Base-by-base conservation (phyloP, 2,329 filamentous ascomycete genomes). In the Fusarium napiforme region DNA sequence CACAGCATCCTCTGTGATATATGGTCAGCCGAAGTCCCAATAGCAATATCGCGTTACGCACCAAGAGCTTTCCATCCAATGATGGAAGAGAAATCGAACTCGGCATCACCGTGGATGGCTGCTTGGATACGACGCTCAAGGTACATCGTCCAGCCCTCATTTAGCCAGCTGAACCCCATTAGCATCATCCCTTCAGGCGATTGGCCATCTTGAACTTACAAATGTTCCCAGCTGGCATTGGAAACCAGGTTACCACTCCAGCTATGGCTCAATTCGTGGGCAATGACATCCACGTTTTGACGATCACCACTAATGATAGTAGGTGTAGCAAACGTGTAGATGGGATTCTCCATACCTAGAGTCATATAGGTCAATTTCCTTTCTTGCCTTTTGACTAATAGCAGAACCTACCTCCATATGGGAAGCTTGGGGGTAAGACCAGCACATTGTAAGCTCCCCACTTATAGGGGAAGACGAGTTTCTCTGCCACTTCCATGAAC, bases 391-490 rank as follows among this genome's bases (percentile, higher is more conserved):
- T n/a, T n/a, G 14, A 34, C 4, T 16, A 16, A 14, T 45, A 21
- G 26, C 15, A 45, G 47, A 68, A 81, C 88, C 84, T 84, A 83
- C 92, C 93, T 78, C 94, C 94, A 77, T 96, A 97, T 0, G 94
- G 94, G 81, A 97, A 98, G 75, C 93, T 96, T 2, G 94, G 93
- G 8, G 96, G 96, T 37, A 98, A 86, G 8, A 98, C 92, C 28
- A 98, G 86, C 15, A 97, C 93, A 75, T 98, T 98, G 86, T 98
- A 98, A 75, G 95, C 92, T 21, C 94, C 95, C 96, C 96, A 99
- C 66, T 90, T 90, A 82, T 99, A 98, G 2, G 94, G 93, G 76
- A 94, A 97, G 52, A 97, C 90, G 47, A 91, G 83, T 79, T 89
- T 89, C 84, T 98, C 96, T 4, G 95, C 94, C 21, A 93, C 91